phyloP scores from a whole-genome alignment of 208 protist genomes.

The Crithidia sp. region DNA sequence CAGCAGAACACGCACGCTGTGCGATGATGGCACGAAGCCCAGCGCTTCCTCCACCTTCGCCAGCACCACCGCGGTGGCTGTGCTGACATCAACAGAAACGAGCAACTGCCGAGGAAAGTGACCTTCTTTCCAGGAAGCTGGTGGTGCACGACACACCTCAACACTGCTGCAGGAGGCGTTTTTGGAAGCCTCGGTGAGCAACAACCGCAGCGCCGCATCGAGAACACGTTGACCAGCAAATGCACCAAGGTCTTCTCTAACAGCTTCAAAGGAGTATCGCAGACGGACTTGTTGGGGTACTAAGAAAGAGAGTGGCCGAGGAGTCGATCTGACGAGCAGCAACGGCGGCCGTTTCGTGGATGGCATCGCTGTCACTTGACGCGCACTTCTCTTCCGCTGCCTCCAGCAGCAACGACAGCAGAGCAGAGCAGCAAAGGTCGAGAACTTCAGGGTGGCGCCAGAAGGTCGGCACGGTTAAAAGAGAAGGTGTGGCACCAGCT shows the following conservation, averaged over 20 bases:
- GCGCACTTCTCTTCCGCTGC: slow-evolving; percentile 5
- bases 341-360: not conserved
- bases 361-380: not conserved
- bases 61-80: too few species aligned
- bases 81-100: slow-evolving; percentile 15
- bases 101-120: slow-evolving; percentile 2
- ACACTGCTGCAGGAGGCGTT: too few species aligned
- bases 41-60: not conserved
- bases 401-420: slow-evolving; percentile 49
- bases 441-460: slow-evolving; percentile 65
- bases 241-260: not conserved
- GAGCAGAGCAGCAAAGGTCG: slow-evolving; percentile 54
- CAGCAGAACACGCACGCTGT: slow-evolving; percentile 17
- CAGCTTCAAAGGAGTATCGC: not conserved
- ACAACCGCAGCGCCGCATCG: slow-evolving; percentile 8
- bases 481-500: too few species aligned
- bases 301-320: not conserved
- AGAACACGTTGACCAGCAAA: slow-evolving; percentile 25
- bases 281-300: too few species aligned
- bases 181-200: too few species aligned
- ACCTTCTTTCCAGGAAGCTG: too few species aligned
- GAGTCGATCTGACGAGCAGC: not conserved
- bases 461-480: slow-evolving; percentile 30
- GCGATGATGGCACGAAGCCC: not conserved
- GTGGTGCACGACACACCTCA: too few species aligned